Evolutionary conservation across 305 asterid genomes (phyloP), one percentile per base, ranked within the genome.

Genomic region (Striga hermonthica): DNA sequence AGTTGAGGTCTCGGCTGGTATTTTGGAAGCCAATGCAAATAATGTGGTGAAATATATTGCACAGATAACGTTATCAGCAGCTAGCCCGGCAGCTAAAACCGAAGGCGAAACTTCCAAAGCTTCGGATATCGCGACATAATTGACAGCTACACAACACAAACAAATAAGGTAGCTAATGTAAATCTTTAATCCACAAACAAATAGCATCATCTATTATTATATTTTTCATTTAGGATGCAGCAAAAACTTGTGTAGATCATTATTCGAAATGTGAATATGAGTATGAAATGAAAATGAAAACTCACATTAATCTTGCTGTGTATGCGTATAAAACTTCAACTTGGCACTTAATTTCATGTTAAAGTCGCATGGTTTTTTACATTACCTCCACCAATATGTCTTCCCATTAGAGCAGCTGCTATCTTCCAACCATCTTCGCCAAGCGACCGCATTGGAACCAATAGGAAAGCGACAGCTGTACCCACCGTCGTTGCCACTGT

Each of bases 301-400:
- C 9, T 41, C 6, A 22, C 57, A 68, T 49, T 16, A 28, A 31
- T n/a, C 56, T 66, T 60, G 65, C 65, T 73, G 58, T 63, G 62
- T 55, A 22, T 22, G 2, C 62, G 12, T 5, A 41, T 5, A 41
- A 48, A 48, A 9, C 6, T 48, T 11, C 55, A 13, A 9, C 12
- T 48, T 5, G 15, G 12, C 7, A 48, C 10, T 6, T 41, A 4
- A 49, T 8, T 1, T 6, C 55, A 37, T 48, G n/a, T 9, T 35
- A 12, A 68, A 60, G 55, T 12, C 4, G 60, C 12, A 9, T 4
- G 50, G 9, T 41, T 41, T 41, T 41, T 8, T 16, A 40, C 53
- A 65, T 72, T 79, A 91, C 98, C 97, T 87, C 97, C 98, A 68
- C 98, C 98, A 61, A 91, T 89, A 74, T 91, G 98, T 72, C 98